Evolutionary conservation across 2,329 filamentous ascomycete species (phyloP), one percentile per base, ranked within the genome.

Genomic region (Calycina herbarum): DNA sequence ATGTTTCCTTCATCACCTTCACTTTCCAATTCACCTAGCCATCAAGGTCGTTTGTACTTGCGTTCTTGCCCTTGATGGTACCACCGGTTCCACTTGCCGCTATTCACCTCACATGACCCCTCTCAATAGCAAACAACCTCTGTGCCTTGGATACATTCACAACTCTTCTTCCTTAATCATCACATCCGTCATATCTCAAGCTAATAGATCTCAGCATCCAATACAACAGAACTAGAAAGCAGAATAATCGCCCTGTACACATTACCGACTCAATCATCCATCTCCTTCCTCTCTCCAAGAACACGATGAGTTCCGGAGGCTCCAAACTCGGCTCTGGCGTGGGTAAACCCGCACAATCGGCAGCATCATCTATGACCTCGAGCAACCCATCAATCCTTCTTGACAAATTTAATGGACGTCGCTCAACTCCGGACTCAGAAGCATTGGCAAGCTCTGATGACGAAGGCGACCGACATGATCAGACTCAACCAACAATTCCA

Each of bases 381-480:
- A 86, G 79, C 72, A 89, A 82, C 72, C 87, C 90, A 66, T 86
- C 87, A 48, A 81, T 89, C 48, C 80, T 92, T 59, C 82, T 92
- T 40, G 92, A 94, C 61, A 95, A 93, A 77, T 83, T 90, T 60
- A 90, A 91, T 73, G 85, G 89, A 64, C 87, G 94, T 72, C 90
- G 91, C 63, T 93, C 93, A 7, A 97, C 94, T 1, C 94, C 94
- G 27, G 95, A 98, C 76, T 97, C 94, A 3, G 94, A 98, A 76
- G 94, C 92, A 61, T 82, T 98, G 66, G 93, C 91, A 62, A 98
- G 94, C 71, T 97, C 94, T 13, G 95, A 98, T 77, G 95, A 98
- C 77, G 95, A 99, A 78, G 85, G 82, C 65, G 91, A 97, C 67
- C 82, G 82, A 57, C 81, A 86, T 71, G 85, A 84, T 65, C 77